Evolutionary conservation across 345 rosid species (phyloP), one percentile per base, ranked within the genome.

Genomic region (Trapa bicornis): DNA sequence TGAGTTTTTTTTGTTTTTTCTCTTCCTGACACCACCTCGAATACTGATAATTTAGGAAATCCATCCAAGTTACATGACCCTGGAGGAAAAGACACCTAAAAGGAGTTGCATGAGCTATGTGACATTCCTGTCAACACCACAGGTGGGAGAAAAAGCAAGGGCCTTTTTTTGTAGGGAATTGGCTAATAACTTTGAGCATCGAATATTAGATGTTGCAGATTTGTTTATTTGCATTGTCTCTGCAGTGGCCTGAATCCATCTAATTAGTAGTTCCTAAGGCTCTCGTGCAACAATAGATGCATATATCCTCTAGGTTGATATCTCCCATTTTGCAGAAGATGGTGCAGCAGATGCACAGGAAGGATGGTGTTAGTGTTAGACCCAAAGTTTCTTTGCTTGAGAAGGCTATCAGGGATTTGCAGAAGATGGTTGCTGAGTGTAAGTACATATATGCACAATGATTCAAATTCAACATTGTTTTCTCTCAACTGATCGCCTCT

Each of bases 381-480:
- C 74, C 89, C 53, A 93, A 83, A 76, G 67, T 82, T 75, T 79
- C 98, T 37, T 67, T 80, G 70, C 87, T 93, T 72, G 98, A 93
- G 74, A 90, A 80, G 74, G 92, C 98, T 71, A 87, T 93, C 67
- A 83, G 88, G 84, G 97, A 93, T 70, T 73, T 93, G 75, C 91
- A 88, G 82, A 93, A 74, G 81, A 76, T 83, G 85, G 98, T 91
- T 65, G 88, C 87, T 47, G 98, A 93, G 80, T 88, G 98, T 93
- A 76, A 85, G 94, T 74, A 75, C 13, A 67, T 52, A 42, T 67
- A 67, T 17, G 33, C 33, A 68, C 33, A 71, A 58, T 47, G 61
- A 48, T 68, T 45, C 65, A 64, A 8, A 65, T 47, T 60, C 8
- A 14, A 39, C 37, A 64, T 22, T 35, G 62, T 65, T 48, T 66